phyloP scores from a whole-genome alignment of 1,284 basidiomycete species.

The Pyrrhoderma noxium region DNA sequence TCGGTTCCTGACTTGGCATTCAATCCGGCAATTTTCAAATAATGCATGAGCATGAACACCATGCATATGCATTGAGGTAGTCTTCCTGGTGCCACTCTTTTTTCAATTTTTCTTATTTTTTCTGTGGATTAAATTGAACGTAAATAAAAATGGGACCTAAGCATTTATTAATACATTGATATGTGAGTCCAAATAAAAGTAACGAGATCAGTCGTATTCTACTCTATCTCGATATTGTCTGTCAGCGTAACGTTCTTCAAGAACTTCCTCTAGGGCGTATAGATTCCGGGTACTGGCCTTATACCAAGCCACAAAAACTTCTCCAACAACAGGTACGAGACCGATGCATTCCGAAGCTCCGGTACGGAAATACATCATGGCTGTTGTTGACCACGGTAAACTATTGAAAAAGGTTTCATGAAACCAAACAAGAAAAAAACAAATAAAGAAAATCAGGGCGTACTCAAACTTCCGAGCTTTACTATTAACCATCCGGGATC shows the following conservation, averaged over 20 bases:
- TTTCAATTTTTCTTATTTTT: not conserved
- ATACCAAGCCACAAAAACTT: conserved; percentile 66
- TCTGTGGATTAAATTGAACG: not conserved
- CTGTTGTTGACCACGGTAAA: conserved; percentile 59
- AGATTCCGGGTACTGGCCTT: conserved; percentile 92
- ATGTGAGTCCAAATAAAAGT: no score
- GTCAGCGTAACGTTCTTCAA: conserved; percentile 13
- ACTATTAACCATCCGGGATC: conserved; percentile 72
- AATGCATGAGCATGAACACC: not conserved
- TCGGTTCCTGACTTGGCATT: not conserved
- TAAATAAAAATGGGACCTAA: no score
- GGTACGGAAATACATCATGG: conserved; percentile 76
- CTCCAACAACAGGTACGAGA: conserved; percentile 73
- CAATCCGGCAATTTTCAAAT: not conserved
- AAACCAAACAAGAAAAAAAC: not conserved
- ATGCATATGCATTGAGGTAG: not conserved
- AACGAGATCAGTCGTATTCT: no score
- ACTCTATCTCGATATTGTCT: no score
- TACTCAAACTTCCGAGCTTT: conserved; percentile 68
- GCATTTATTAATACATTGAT: no score
- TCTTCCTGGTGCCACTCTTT: not conserved
- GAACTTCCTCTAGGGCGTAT: conserved; percentile 38
- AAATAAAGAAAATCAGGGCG: conserved; percentile 17
- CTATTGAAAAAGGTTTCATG: conserved; percentile 23
- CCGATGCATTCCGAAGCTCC: conserved; percentile 65